A percentile compares a stretch with the other conserved stretches of the same genome.
These are phyloP conservation scores for Backusella morwellensis DNA, from an alignment of 192 early-diverging fungal species.

Conservation along the genomic window DNA sequence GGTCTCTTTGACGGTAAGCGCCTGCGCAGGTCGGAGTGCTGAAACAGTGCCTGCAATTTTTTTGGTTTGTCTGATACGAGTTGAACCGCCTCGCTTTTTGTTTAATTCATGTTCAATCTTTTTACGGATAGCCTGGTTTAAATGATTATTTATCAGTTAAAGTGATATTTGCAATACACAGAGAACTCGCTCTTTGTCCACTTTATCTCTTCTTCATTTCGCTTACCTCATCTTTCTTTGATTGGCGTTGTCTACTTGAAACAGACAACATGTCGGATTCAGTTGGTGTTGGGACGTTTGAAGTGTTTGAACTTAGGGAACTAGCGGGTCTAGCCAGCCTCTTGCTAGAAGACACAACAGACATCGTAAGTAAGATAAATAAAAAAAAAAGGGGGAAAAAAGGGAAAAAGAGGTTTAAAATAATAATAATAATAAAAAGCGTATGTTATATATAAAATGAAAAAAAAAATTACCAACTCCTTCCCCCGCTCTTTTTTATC, in stretches of 20 bases:
- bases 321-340: slow-evolving; percentile 5
- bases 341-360: not conserved
- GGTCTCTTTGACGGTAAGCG: slow-evolving; percentile 79
- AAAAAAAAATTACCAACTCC: not conserved
- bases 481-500: not conserved
- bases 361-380: not conserved
- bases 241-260: slow-evolving; percentile 36
- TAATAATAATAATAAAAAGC: not conserved
- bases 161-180: too few relatives aligned
- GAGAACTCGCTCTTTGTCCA: too few relatives aligned
- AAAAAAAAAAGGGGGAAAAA: not conserved
- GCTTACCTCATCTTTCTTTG: slow-evolving; percentile 45
- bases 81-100: slow-evolving; percentile 50
- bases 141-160: too few relatives aligned
- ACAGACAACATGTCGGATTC: slow-evolving; percentile 7
- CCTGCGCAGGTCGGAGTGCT: slow-evolving; percentile 79
- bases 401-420: not conserved
- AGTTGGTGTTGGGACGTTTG: not conserved
- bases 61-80: slow-evolving; percentile 26
- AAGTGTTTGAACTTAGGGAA: not conserved
- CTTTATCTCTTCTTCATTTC: too few relatives aligned
- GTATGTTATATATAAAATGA: not conserved
- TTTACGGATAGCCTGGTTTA: slow-evolving; percentile 61
- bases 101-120: slow-evolving; percentile 73
- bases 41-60: slow-evolving; percentile 82